Evolutionary conservation across 495 filamentous ascomycete genomes (phyloP).

Genomic region (Baudoinia panamericana): DNA sequence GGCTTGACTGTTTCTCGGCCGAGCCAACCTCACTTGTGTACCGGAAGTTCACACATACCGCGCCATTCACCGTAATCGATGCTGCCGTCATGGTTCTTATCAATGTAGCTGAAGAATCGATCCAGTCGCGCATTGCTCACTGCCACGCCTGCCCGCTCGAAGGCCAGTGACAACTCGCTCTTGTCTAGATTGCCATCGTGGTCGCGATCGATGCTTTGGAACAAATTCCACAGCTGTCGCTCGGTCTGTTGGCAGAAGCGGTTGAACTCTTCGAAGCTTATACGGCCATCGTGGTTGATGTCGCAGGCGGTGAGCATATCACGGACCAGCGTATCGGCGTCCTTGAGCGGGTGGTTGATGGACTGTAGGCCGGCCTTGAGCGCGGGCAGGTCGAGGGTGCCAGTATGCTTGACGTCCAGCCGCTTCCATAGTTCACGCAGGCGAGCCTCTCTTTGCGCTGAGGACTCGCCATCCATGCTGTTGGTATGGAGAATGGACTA

Average conservation of each 20-base stretch:
- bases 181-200: constrained; percentile 82
- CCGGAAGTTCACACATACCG: too few species aligned
- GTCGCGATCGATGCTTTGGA: constrained; percentile 76
- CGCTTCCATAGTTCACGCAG: constrained; percentile 67
- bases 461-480: constrained; percentile 29
- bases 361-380: constrained; percentile 71
- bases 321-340: constrained; percentile 75
- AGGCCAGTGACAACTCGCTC: constrained; percentile 63
- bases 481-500: constrained; percentile 6
- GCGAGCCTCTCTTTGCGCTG: constrained; percentile 59
- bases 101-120: constrained; percentile 77
- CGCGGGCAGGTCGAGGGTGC: constrained; percentile 67
- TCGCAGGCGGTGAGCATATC: constrained; percentile 72
- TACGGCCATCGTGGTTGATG: constrained; percentile 71
- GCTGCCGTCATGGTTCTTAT: constrained; percentile 74
- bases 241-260: constrained; percentile 79
- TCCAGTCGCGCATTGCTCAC: constrained; percentile 67
- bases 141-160: constrained; percentile 60
- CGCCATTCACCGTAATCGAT: constrained; percentile 95
- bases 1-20: too few species aligned
- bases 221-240: constrained; percentile 63
- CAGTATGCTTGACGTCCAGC: constrained; percentile 61
- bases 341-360: constrained; percentile 92
- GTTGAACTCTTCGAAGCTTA: constrained; percentile 85
- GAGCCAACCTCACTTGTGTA: too few species aligned